Evolutionary conservation across 345 rosid species (phyloP), one percentile per base, ranked within the genome.

Genomic region (Raphanus raphanistrum): DNA sequence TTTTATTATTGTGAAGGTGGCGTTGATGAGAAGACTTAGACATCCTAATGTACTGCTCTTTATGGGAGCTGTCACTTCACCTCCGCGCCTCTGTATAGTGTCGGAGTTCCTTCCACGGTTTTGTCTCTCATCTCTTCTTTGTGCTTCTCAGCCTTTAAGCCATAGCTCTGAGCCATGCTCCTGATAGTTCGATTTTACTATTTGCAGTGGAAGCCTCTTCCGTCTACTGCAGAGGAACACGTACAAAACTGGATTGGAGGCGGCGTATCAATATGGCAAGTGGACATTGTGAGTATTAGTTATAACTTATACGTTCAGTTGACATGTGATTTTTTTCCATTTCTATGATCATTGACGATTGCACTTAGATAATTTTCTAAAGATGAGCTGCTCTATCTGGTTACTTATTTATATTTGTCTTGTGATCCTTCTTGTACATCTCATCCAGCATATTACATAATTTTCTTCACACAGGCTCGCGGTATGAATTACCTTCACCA

Each of bases 71-170:
- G 97, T 94, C 69, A 88, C 96, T 83, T 89, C 96, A 54, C 89
- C 96, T 67, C 88, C 87, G 58, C 96, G 90, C 62, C 97, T 95
- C 75, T 95, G 99, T 86, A 95, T 95, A 82, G 90, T 95, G 66
- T 92, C 99, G 17, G 99, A 95, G 86, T 95, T 95, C 84, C 99
- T 95, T 80, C 98, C 99, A 71, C 99, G 99, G 99, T 95, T 66
- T 11, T 52, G 58, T 77, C 84, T 76, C 72, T 8, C 45, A 61
- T 77, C 41, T 77, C 72, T 60, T 38, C 33, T 62, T 11, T 28
- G 31, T 28, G 31, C 31, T 28, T 28, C 31, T 28, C 31, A 4
- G 31, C 31, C 31, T 28, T 28, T 2, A 28, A 28, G 29, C 67
- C 55, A 26, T 43, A 66, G 2, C 57, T 58, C 31, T 66, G 50